Conservation (phyloP, 148 eudicot species). For the Heliosperma pusillum region DNA sequence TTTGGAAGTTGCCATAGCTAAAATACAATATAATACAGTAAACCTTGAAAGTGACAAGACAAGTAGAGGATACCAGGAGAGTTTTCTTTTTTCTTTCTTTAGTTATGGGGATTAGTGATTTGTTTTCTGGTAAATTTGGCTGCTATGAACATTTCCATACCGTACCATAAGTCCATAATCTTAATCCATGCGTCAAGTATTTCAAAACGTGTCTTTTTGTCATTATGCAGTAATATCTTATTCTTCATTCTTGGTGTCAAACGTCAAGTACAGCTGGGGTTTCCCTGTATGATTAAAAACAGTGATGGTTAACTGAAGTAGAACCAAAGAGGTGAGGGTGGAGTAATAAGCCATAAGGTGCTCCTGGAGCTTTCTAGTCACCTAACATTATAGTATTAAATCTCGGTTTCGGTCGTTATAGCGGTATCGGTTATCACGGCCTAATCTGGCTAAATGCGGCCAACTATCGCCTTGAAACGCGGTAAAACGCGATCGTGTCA, state of each 20-base stretch:
- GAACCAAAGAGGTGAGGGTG: conserved; percentile 1
- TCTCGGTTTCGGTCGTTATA: no score
- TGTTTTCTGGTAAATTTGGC: conserved; percentile 24
- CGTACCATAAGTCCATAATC: conserved; percentile 14
- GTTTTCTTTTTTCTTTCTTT: background rate
- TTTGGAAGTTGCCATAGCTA: background rate
- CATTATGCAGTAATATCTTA: background rate
- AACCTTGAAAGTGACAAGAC: conserved; percentile 20
- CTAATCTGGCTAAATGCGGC: no score
- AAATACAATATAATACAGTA: background rate
- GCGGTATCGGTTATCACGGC: no score
- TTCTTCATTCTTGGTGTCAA: conserved; percentile 12
- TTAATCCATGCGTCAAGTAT: conserved; percentile 14
- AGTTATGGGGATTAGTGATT: conserved; percentile 12
- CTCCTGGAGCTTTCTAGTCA: background rate
- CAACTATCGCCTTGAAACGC: no score
- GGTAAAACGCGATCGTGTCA: no score
- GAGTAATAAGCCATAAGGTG: background rate
- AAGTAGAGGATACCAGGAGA: background rate
- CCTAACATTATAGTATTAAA: background rate
- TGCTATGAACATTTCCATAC: conserved; percentile 19
- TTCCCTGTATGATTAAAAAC: conserved; percentile 8
- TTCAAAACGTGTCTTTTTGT: conserved; percentile 19
- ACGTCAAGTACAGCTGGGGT: conserved; percentile 26
- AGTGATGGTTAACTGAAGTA: conserved; percentile 2